phyloP scores from a whole-genome alignment of 805 yeast genomes.

The Cyberlindnera americana region DNA sequence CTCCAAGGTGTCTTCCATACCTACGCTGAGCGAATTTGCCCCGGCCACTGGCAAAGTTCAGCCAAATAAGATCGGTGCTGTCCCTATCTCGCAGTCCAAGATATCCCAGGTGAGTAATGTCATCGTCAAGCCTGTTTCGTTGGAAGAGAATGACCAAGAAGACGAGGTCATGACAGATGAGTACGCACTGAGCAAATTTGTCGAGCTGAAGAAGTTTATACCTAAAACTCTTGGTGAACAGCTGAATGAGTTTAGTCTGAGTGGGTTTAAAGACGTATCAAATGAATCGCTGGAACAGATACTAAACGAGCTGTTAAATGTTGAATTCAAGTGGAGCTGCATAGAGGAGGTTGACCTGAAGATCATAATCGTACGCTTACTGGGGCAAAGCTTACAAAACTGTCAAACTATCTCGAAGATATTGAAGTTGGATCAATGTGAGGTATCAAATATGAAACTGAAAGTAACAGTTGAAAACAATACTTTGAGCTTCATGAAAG shows the following conservation, averaged over 20 bases:
- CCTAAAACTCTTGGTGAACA: conserved; percentile 29
- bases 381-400: background rate
- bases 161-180: conserved; percentile 4
- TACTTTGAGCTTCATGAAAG: conserved; percentile 13
- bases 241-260: conserved; percentile 35
- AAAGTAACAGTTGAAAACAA: conserved; percentile 10
- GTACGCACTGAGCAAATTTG: conserved; percentile 10
- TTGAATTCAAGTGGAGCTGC: conserved; percentile 33
- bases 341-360: conserved; percentile 34
- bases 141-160: background rate
- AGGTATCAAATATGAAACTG: conserved; percentile 4
- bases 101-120: conserved; percentile 4
- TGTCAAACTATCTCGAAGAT: conserved; percentile 1
- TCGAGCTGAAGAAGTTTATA: conserved; percentile 29
- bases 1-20: background rate
- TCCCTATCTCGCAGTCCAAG: conserved; percentile 16
- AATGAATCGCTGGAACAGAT: conserved; percentile 33
- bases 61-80: conserved; percentile 21
- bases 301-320: conserved; percentile 22
- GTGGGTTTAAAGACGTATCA: conserved; percentile 34
- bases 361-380: conserved; percentile 33
- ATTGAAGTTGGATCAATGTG: conserved; percentile 1
- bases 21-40: conserved; percentile 5
- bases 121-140: background rate
- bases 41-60: conserved; percentile 1